A percentile compares a stretch with the other conserved stretches of the same genome.
Conservation (phyloP, 495 filamentous ascomycete species). For the Terfezia claveryi region DNA sequence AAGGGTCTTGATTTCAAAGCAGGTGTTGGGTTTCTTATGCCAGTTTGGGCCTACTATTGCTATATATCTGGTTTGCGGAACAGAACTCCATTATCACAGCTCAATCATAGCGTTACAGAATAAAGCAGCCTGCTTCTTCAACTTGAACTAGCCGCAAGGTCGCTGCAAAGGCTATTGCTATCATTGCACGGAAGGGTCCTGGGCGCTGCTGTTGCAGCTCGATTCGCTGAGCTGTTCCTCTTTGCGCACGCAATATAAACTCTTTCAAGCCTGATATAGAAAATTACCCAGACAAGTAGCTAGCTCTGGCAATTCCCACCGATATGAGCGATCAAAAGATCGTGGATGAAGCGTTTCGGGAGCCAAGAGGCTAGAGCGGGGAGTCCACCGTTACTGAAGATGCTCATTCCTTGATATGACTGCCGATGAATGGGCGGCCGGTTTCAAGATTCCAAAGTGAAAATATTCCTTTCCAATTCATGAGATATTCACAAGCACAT, state of each 20-base stretch:
- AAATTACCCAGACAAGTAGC: slow-evolving; percentile 49
- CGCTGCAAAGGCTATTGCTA: slow-evolving; percentile 33
- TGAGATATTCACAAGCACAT: too few relatives aligned
- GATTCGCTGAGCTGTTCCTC: slow-evolving; percentile 49
- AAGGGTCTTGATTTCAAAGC: too few relatives aligned
- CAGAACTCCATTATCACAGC: too few relatives aligned
- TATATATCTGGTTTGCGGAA: too few relatives aligned
- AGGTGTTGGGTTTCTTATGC: too few relatives aligned
- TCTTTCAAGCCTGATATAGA: slow-evolving; percentile 43
- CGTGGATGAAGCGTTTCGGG: slow-evolving; percentile 41
- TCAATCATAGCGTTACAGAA: too few relatives aligned
- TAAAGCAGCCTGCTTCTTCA: too few relatives aligned
- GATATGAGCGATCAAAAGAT: slow-evolving; percentile 44
- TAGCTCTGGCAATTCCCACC: slow-evolving; percentile 55
- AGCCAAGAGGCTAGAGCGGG: slow-evolving; percentile 43
- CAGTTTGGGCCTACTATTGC: too few relatives aligned
- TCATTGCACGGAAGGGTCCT: slow-evolving; percentile 53
- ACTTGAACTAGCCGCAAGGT: slow-evolving; percentile 10
- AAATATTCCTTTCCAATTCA: too few relatives aligned
- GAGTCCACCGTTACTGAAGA: slow-evolving; percentile 51
- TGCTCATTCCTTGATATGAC: slow-evolving; percentile 62
- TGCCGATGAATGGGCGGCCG: slow-evolving; percentile 37
- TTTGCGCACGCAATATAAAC: slow-evolving; percentile 47
- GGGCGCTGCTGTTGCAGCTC: slow-evolving; percentile 40
- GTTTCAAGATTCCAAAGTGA: slow-evolving; percentile 39